A percentile compares a stretch with the other conserved stretches of the same genome.
Evolutionary conservation across 2,329 filamentous ascomycete species (phyloP).

Genomic region (Cucurbitaria berberidis): DNA sequence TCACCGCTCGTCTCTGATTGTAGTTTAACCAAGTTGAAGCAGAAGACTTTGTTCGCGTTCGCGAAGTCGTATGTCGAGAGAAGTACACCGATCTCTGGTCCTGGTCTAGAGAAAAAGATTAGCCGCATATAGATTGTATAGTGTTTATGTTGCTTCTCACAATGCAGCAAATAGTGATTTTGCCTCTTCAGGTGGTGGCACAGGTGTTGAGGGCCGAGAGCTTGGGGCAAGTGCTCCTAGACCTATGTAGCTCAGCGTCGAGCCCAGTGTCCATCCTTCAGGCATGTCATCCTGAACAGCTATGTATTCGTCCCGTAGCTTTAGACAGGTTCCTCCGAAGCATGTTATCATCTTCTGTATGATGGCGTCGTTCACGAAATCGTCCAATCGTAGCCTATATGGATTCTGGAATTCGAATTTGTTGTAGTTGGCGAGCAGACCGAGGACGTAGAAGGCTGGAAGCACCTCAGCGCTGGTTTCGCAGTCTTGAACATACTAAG

Average conservation of each 20-base stretch:
- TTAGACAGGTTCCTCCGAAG: conserved; percentile 74
- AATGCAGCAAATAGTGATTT: conserved; percentile 81
- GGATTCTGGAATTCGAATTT: conserved; percentile 99
- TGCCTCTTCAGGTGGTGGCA: conserved; percentile 77
- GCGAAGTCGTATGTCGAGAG: conserved; percentile 91
- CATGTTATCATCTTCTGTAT: conserved; percentile 82
- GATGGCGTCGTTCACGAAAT: conserved; percentile 90
- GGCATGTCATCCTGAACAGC: conserved; percentile 88
- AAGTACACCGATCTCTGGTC: conserved; percentile 77
- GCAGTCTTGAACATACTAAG: conserved; percentile 79
- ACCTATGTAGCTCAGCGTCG: conserved; percentile 82
- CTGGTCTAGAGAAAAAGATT: conserved; percentile 64
- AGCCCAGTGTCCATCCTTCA: conserved; percentile 84
- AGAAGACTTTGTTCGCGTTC: conserved; percentile 94
- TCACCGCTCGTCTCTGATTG: conserved; percentile 65
- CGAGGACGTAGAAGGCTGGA: conserved; percentile 81
- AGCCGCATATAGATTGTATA: conserved; percentile 11
- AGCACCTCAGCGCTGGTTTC: conserved; percentile 66
- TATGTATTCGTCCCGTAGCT: conserved; percentile 76
- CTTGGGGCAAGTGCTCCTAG: conserved; percentile 76
- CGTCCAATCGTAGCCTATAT: conserved; percentile 87
- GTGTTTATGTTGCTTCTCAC: conserved; percentile 58
- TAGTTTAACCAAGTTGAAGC: conserved; percentile 76
- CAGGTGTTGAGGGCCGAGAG: conserved; percentile 63
- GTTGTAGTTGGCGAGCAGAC: conserved; percentile 94